A percentile compares a stretch with the other conserved stretches of the same genome.
Conservation (phyloP, 495 filamentous ascomycete species). For the Massariosphaeria phaeospora region DNA sequence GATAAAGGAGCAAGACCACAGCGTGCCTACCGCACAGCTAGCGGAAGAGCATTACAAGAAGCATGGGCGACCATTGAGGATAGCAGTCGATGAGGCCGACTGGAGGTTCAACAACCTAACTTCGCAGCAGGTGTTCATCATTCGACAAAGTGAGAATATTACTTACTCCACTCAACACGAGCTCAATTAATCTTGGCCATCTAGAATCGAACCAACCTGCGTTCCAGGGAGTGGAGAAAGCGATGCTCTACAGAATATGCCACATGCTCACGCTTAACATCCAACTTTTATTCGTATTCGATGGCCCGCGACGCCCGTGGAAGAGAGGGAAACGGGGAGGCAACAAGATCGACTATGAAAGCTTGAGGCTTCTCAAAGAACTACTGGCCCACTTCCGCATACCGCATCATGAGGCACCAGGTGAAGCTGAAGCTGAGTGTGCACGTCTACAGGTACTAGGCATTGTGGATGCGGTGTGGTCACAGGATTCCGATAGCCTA, state of each 20-base stretch:
- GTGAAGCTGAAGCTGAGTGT: constrained; percentile 37
- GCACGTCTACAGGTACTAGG: constrained; percentile 26
- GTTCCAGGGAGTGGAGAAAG: constrained; percentile 35
- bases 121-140: constrained; percentile 20
- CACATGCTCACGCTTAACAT: constrained; percentile 31
- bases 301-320: constrained; percentile 29
- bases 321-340: constrained; percentile 18
- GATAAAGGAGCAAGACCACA: constrained; percentile 27
- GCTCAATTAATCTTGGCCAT: too few species aligned
- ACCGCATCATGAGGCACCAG: constrained; percentile 30
- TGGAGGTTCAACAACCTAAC: constrained; percentile 37
- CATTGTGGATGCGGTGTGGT: constrained; percentile 36
- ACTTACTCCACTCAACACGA: too few species aligned
- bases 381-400: constrained; percentile 20
- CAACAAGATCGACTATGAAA: constrained; percentile 24
- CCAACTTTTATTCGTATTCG: constrained; percentile 35
- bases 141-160: too few species aligned
- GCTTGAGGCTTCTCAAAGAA: constrained; percentile 17
- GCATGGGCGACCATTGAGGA: constrained; percentile 25
- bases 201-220: constrained; percentile 21
- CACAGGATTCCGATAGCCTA: constrained; percentile 32
- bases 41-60: constrained; percentile 20
- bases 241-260: constrained; percentile 30
- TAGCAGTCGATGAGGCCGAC: constrained; percentile 36
- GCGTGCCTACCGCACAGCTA: constrained; percentile 26